Evolutionary conservation across 1,284 basidiomycete species (phyloP), one percentile per base, ranked within the genome.

Genomic region (Boletus putidus): DNA sequence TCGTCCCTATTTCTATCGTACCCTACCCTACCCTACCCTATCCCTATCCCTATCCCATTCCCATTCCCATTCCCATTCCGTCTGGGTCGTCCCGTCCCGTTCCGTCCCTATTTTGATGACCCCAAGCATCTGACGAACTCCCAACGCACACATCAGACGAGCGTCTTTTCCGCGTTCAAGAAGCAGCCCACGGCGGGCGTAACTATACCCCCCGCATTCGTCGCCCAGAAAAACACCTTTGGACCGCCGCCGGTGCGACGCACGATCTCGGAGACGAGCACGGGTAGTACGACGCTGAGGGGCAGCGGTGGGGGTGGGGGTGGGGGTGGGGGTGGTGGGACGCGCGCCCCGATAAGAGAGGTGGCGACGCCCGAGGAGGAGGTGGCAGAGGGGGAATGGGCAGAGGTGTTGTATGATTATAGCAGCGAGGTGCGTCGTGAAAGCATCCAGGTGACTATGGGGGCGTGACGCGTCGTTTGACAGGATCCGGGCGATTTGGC

Each of bases 321-420:
- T n/a, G n/a, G n/a, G n/a, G n/a, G n/a, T n/a, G n/a, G n/a, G n/a
- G n/a, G n/a, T n/a, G 55, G 56, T 11, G 67, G 72, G 37, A 59
- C 65, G 39, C 65, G 58, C 20, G 29, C n/a, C 18, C 64, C 65
- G 29, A 60, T 54, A 9, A 71, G 27, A 29, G 27, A 29, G 27
- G 27, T 73, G 55, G 70, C 66, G 44, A 68, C 73, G 40, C 69
- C 74, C 37, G 76, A 78, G 61, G 72, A 78, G 39, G 78, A 81
- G 57, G 76, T 77, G 58, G 72, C 69, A 15, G 69, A 76, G 35
- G 89, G 87, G 14, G 87, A 89, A 61, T 91, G 89, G 89, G 89
- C 83, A 15, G 86, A 91, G 66, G 89, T 79, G 6, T 63, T 91
- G 71, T 92, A 92, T 68, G 88, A 89, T 61, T 92, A 89, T 73